Conservation (phyloP, 441 rosid species). For the Gossypium laxum region DNA sequence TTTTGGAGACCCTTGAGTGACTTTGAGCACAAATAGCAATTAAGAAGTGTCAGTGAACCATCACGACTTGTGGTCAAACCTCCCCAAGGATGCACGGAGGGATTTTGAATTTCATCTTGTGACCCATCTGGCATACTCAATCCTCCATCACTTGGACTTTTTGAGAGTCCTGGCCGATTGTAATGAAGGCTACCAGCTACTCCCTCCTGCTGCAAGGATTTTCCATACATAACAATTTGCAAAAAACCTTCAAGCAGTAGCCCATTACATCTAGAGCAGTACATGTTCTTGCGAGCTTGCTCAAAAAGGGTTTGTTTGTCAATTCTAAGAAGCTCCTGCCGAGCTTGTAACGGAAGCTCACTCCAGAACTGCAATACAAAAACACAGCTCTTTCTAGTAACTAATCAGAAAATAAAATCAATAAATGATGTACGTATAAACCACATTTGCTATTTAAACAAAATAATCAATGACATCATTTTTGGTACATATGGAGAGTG, state of each 20-base stretch:
- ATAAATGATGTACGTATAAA: background rate
- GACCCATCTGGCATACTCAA: conserved; percentile 28
- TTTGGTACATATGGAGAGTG: background rate
- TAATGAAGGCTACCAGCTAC: conserved; percentile 28
- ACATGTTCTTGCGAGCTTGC: conserved; percentile 90
- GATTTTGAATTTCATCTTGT: conserved; percentile 63
- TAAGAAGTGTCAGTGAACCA: conserved; percentile 71
- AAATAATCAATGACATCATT: background rate
- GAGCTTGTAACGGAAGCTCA: conserved; percentile 47
- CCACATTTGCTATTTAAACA: background rate
- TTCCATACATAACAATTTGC: conserved; percentile 80
- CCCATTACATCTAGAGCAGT: conserved; percentile 89
- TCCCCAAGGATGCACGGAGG: conserved; percentile 93
- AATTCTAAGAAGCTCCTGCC: conserved; percentile 63
- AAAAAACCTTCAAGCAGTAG: conserved; percentile 72
- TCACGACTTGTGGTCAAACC: conserved; percentile 73
- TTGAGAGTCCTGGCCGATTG: conserved; percentile 28
- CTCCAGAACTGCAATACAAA: conserved; percentile 61
- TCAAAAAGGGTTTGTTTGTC: conserved; percentile 81
- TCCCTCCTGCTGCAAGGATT: conserved; percentile 59
- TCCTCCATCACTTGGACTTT: conserved; percentile 33
- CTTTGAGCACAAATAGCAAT: conserved; percentile 62
- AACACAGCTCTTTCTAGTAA: conserved; percentile 12
- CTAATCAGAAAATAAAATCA: background rate
- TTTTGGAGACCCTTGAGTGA: conserved; percentile 62